A percentile compares a stretch with the other conserved stretches of the same genome.
phyloP scores from a whole-genome alignment of 2,329 filamentous ascomycete genomes.

The Sphaerostilbella broomeana region DNA sequence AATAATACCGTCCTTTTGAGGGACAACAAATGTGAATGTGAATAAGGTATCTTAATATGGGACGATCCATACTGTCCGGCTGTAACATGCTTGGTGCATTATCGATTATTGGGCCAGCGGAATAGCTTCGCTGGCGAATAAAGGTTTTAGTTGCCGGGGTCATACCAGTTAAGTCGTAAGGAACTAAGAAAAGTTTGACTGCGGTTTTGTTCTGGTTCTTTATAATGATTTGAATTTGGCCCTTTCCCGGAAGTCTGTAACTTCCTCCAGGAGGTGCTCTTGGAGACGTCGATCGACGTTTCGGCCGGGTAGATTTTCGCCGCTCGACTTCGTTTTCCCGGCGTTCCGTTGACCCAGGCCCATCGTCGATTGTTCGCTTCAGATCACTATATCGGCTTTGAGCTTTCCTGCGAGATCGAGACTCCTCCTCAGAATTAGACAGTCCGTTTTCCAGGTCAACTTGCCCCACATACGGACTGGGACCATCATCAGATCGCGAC shows the following conservation, averaged over 20 bases:
- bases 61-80: conserved; percentile 42
- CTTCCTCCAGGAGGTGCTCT: conserved; percentile 73
- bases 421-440: conserved; percentile 42
- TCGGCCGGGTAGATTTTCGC: conserved; percentile 30
- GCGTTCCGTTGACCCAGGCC: conserved; percentile 17
- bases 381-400: conserved; percentile 39
- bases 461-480: conserved; percentile 91
- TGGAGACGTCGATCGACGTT: conserved; percentile 46
- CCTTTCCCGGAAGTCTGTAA: conserved; percentile 89
- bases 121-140: conserved; percentile 89
- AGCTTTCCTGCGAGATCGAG: conserved; percentile 42
- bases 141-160: conserved; percentile 92
- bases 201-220: conserved; percentile 99
- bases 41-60: conserved; percentile 79
- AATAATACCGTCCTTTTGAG: conserved; percentile 72
- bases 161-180: conserved; percentile 90
- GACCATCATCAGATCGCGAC: conserved; percentile 69
- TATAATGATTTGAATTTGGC: conserved; percentile 92
- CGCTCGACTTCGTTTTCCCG: conserved; percentile 25
- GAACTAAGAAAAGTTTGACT: conserved; percentile 89
- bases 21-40: conserved; percentile 92
- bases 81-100: conserved; percentile 36
- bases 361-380: conserved; percentile 22
- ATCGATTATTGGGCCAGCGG: conserved; percentile 76
- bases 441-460: conserved; percentile 85